These are phyloP conservation scores for Claviceps spartinae DNA, from an alignment of 2,329 filamentous ascomycete species.

Conservation along the genomic window DNA sequence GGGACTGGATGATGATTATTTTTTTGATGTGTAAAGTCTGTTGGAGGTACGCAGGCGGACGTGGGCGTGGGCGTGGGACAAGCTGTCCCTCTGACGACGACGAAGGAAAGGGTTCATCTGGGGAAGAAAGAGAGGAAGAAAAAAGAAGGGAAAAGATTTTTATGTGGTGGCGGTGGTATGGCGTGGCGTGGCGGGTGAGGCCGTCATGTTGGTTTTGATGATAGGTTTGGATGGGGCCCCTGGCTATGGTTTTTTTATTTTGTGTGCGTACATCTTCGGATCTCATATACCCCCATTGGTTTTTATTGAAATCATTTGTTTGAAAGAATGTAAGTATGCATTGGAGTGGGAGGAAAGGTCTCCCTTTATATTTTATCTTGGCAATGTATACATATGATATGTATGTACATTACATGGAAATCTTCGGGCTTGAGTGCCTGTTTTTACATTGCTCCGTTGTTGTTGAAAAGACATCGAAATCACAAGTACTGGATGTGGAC, in stretches of 20 bases:
- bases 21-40: constrained; percentile 54
- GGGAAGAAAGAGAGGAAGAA: no score
- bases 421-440: no score
- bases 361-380: background rate
- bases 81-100: background rate
- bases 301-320: background rate
- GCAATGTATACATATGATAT: background rate
- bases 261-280: background rate
- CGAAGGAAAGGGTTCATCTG: background rate
- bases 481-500: no score
- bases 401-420: background rate
- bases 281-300: constrained; percentile 2
- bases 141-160: no score
- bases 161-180: no score
- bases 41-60: no score
- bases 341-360: background rate
- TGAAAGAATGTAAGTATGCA: background rate
- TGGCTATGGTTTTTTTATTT: no score
- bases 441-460: no score
- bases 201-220: no score
- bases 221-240: no score
- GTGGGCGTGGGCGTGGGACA: background rate
- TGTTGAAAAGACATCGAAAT: no score
- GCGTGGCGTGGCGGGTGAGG: no score
- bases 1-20: constrained; percentile 84